Percentiles rank a stretch among this genome's conserved stretches.
phyloP scores from a whole-genome alignment of 2,329 filamentous ascomycete genomes.

The Cladosporium phlei region DNA sequence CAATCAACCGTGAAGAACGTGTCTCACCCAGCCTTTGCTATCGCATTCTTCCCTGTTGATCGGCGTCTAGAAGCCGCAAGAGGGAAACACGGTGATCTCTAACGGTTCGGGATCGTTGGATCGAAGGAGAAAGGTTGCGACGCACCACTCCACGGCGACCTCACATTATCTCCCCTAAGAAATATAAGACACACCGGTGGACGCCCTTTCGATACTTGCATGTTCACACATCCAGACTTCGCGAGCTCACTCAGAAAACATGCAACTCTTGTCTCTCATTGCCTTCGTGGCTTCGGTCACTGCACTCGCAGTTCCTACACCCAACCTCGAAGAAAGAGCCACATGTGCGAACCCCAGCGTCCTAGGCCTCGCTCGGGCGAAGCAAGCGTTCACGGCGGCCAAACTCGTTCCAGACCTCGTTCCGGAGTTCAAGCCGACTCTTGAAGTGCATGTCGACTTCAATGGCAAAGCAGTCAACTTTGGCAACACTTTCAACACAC shows the following conservation, averaged over 20 bases:
- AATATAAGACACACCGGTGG: too few species aligned
- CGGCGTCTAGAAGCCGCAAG: too few species aligned
- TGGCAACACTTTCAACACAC: conserved; percentile 22
- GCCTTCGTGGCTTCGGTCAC: conserved; percentile 11
- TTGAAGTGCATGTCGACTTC: conserved; percentile 16
- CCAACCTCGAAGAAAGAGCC: conserved; percentile 11
- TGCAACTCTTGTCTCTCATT: conserved; percentile 18
- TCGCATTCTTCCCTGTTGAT: too few species aligned
- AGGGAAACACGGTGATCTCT: too few species aligned
- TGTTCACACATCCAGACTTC: too few species aligned
- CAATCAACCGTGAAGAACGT: background rate
- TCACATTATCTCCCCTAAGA: too few species aligned
- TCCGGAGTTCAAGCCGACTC: conserved; percentile 18
- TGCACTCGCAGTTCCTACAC: conserved; percentile 14
- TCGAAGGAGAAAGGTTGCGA: too few species aligned
- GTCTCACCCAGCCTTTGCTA: background rate
- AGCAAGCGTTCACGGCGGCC: conserved; percentile 17
- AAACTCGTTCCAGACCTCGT: conserved; percentile 22
- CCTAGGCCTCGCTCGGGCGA: conserved; percentile 12
- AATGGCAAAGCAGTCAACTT: conserved; percentile 19
- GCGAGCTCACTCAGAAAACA: too few species aligned
- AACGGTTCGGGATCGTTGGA: too few species aligned
- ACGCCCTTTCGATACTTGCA: too few species aligned
- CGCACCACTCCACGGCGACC: too few species aligned
- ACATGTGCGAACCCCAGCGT: conserved; percentile 17